phyloP scores from a whole-genome alignment of 2,329 filamentous ascomycete species.

The Septoria linicola region DNA sequence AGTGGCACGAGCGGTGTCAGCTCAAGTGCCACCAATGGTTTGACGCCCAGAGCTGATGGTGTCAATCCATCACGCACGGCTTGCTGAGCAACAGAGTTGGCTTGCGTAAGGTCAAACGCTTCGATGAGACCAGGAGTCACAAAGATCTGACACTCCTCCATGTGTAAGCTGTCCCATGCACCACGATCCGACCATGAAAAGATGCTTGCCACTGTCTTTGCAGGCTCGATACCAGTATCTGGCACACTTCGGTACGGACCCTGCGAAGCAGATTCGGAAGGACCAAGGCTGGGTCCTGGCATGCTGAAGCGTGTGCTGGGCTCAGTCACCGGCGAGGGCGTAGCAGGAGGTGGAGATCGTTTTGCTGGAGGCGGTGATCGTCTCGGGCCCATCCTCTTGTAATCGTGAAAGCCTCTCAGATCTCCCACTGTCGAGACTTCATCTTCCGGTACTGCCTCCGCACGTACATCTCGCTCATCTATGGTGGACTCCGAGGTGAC shows the following conservation, averaged over 20 bases:
- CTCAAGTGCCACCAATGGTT: slow-evolving; percentile 69
- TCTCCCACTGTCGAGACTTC: slow-evolving; percentile 34
- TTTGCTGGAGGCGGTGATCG: slow-evolving; percentile 21
- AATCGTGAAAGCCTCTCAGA: slow-evolving; percentile 38
- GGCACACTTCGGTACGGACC: slow-evolving; percentile 60
- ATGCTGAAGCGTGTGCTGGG: slow-evolving; percentile 18
- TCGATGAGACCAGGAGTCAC: slow-evolving; percentile 65
- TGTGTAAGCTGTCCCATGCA: slow-evolving; percentile 60
- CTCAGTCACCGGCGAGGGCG: slow-evolving; percentile 21
- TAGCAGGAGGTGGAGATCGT: slow-evolving; percentile 20
- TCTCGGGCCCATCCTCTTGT: slow-evolving; percentile 38
- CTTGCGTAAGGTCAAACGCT: slow-evolving; percentile 57
- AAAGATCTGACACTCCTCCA: slow-evolving; percentile 62
- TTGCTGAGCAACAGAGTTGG: slow-evolving; percentile 45
- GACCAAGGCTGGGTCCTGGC: slow-evolving; percentile 52
- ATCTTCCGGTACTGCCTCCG: slow-evolving; percentile 14
- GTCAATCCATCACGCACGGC: slow-evolving; percentile 44
- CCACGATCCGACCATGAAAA: slow-evolving; percentile 65
- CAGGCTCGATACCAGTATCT: slow-evolving; percentile 46
- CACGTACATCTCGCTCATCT: slow-evolving; percentile 52
- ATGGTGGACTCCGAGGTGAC: slow-evolving; percentile 54
- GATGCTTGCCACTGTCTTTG: slow-evolving; percentile 58
- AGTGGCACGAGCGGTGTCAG: slow-evolving; percentile 89
- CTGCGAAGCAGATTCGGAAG: slow-evolving; percentile 81
- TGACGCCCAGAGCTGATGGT: slow-evolving; percentile 40